Conservation (phyloP, 371 early-diverging fungal genomes). For the Coemansia sp. region DNA sequence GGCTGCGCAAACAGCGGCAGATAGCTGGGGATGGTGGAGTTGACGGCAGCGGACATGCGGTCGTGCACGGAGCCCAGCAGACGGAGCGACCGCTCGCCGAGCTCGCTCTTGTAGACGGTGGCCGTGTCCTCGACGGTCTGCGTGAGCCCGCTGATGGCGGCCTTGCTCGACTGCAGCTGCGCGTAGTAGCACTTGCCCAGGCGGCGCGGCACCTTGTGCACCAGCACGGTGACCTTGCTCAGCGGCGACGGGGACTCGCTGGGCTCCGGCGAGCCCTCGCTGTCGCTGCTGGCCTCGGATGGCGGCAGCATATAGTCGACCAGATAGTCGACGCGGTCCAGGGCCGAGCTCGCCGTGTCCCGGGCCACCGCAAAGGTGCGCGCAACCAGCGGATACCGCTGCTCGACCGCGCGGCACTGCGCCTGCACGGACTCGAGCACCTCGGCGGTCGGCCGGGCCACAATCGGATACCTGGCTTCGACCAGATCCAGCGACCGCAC, state of each 20-base stretch:
- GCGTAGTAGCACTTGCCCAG: slow-evolving; percentile 54
- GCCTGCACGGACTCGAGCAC: slow-evolving; percentile 57
- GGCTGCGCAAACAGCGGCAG: slow-evolving; percentile 46
- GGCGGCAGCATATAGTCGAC: slow-evolving; percentile 50
- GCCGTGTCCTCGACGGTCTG: slow-evolving; percentile 44
- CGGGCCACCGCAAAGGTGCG: slow-evolving; percentile 53
- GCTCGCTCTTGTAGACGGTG: slow-evolving; percentile 37
- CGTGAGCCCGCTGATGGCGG: slow-evolving; percentile 25
- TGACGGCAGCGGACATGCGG: slow-evolving; percentile 30
- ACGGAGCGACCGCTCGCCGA: slow-evolving; percentile 37
- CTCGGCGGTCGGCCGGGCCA: slow-evolving; percentile 61
- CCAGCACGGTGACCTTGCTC: slow-evolving; percentile 47
- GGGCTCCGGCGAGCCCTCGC: neutral
- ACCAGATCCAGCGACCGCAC: slow-evolving; percentile 63
- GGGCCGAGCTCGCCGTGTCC: slow-evolving; percentile 52
- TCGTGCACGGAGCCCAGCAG: slow-evolving; percentile 38
- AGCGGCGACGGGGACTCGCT: slow-evolving; percentile 16
- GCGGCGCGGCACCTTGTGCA: slow-evolving; percentile 53
- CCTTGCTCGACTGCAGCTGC: slow-evolving; percentile 38
- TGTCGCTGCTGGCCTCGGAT: neutral
- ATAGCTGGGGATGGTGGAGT: slow-evolving; percentile 35
- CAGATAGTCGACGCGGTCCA: slow-evolving; percentile 50
- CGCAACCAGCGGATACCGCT: slow-evolving; percentile 49
- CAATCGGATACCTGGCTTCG: slow-evolving; percentile 61
- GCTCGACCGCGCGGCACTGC: slow-evolving; percentile 40